A percentile compares a stretch with the other conserved stretches of the same genome.
These are phyloP conservation scores for Lanzia echinophila DNA, from an alignment of 2,329 filamentous ascomycete species.

Conservation along the genomic window DNA sequence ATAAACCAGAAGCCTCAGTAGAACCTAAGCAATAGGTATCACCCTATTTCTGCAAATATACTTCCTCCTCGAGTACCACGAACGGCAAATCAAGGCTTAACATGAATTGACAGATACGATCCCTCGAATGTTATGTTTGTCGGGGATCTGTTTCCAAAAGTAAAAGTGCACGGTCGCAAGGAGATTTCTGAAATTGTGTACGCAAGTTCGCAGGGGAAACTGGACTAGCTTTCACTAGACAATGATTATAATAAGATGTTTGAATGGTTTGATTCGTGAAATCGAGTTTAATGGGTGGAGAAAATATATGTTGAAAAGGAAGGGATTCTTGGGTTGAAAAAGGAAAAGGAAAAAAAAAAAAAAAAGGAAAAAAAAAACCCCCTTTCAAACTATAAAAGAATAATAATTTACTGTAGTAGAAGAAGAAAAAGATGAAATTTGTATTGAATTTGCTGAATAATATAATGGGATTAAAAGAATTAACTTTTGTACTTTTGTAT, in stretches of 20 bases:
- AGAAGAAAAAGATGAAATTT: too few species aligned
- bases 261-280: not conserved
- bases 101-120: slow-evolving; percentile 25
- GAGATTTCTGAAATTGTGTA: not conserved
- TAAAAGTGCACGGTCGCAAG: not conserved
- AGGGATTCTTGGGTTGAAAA: not conserved
- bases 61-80: slow-evolving; percentile 22
- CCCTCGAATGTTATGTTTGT: slow-evolving; percentile 15
- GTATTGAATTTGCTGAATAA: too few species aligned
- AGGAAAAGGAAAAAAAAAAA: not conserved
- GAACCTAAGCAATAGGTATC: slow-evolving; percentile 6
- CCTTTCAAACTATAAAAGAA: too few species aligned
- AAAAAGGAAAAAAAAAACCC: too few species aligned
- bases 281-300: not conserved
- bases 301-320: not conserved
- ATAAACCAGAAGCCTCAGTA: slow-evolving; percentile 1
- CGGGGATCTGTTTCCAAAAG: not conserved
- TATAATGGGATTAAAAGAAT: too few species aligned
- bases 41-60: slow-evolving; percentile 15
- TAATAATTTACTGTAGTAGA: too few species aligned
- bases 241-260: not conserved
- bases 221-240: not conserved
- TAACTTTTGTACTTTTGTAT: too few species aligned
- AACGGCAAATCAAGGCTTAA: slow-evolving; percentile 15
- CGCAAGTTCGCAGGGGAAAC: not conserved